Evolutionary conservation across 148 eudicot genomes (phyloP), one percentile per base, ranked within the genome.

Genomic region (Cornus controversa): DNA sequence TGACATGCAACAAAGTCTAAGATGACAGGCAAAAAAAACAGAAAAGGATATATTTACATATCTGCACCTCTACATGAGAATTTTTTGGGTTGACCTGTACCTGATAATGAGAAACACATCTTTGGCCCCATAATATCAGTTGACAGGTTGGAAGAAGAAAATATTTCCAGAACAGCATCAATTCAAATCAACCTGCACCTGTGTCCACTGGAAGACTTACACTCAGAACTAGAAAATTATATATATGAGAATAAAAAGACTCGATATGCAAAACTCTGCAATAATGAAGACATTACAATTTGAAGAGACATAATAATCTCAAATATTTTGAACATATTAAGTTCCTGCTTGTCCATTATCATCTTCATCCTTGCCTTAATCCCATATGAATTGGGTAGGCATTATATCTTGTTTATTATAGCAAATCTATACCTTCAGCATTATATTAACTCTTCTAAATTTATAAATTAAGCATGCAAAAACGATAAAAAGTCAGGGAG

Each of bases 1-100:
- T 18, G 25, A 60, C 64, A 18, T 60, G 22, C 24, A 60, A 60
- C 24, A n/a, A 6, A 60, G 13, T 10, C 24, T 60, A 60, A 60
- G 24, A 6, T n/a, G 8, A 18, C 24, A 1, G 8, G 10, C 8
- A 20, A n/a, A 60, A 20, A n/a, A 22, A 14, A 5, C 8, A 18
- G 24, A 50, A 50, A 50, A 20, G 40, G 66, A 58, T 66, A 62
- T 78, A 37, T 78, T 42, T 69, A 71, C 53, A 26, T 37, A 71
- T 31, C 70, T 78, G 75, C 47, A 68, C 54, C 79, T 57, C 45
- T 40, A 40, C 45, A 31, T 40, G 45, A 40, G 45, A 40, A 40
- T 6, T 40, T 40, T 40, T 40, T 40, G 45, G 45, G 5, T 1
- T 40, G 45, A 31, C 34, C 34, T 5, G 36, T 29, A 31, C 57